Conservation (phyloP, 352 stramenopile species). For the Phytophthora pinifolia region DNA sequence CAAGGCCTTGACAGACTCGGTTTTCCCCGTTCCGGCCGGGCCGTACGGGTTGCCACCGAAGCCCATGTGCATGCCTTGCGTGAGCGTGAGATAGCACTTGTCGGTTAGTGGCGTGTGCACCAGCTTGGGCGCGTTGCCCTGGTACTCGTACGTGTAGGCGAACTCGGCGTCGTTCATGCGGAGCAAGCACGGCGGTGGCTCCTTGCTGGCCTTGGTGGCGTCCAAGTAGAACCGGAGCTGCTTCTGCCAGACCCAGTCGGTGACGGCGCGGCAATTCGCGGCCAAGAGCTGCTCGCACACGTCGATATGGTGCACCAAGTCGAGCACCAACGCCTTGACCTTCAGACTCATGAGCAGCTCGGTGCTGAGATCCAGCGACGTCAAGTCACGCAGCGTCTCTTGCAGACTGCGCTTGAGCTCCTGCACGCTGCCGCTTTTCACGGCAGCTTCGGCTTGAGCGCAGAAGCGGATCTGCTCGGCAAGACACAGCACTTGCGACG, state of each 20-base stretch:
- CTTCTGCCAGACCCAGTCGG: slow-evolving; percentile 92
- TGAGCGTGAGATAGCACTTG: slow-evolving; percentile 95
- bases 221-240: slow-evolving; percentile 93
- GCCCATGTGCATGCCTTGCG: slow-evolving; percentile 91
- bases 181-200: slow-evolving; percentile 42
- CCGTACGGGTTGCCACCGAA: slow-evolving; percentile 95
- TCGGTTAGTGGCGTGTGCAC: slow-evolving; percentile 95
- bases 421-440: slow-evolving; percentile 66
- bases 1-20: slow-evolving; percentile 94
- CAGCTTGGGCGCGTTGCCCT: slow-evolving; percentile 92
- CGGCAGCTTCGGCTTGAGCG: slow-evolving; percentile 79
- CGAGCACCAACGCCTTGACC: slow-evolving; percentile 93
- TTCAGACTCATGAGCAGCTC: slow-evolving; percentile 92
- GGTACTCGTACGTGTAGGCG: slow-evolving; percentile 95
- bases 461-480: slow-evolving; percentile 94
- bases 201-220: slow-evolving; percentile 35
- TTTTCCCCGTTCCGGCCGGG: slow-evolving; percentile 94
- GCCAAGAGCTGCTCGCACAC: slow-evolving; percentile 89
- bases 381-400: slow-evolving; percentile 74
- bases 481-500: slow-evolving; percentile 92
- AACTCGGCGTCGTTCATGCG: slow-evolving; percentile 86
- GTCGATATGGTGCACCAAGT: slow-evolving; percentile 96
- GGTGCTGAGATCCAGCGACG: slow-evolving; percentile 83
- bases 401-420: slow-evolving; percentile 71
- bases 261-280: slow-evolving; percentile 57